Evolutionary conservation across 805 yeast genomes (phyloP).

Genomic region (Alloascoidea hylecoeti): DNA sequence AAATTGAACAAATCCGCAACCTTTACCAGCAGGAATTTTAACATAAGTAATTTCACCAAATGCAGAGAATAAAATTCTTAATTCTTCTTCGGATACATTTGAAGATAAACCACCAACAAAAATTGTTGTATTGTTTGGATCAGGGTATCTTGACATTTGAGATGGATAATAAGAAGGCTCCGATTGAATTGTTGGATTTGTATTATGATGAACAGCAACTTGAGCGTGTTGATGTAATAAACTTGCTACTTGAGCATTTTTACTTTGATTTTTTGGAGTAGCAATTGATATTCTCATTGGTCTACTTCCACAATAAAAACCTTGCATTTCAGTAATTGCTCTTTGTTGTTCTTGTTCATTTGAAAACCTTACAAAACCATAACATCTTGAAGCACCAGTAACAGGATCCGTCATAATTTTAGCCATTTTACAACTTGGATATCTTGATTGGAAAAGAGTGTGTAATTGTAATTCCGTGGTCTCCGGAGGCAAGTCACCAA

Average conservation of each 20-base stretch:
- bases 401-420: slow-evolving; percentile 65
- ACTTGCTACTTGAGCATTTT: background rate
- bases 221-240: background rate
- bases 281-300: slow-evolving; percentile 70
- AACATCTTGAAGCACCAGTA: slow-evolving; percentile 67
- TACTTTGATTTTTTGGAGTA: slow-evolving; percentile 28
- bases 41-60: slow-evolving; percentile 71
- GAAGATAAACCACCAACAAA: slow-evolving; percentile 53
- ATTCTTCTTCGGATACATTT: slow-evolving; percentile 43
- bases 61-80: slow-evolving; percentile 42
- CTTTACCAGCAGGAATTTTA: slow-evolving; percentile 67
- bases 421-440: slow-evolving; percentile 61
- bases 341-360: slow-evolving; percentile 53
- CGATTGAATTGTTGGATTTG: background rate
- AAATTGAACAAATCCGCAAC: slow-evolving; percentile 83
- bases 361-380: slow-evolving; percentile 76
- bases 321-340: slow-evolving; percentile 75
- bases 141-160: slow-evolving; percentile 43
- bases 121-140: slow-evolving; percentile 70
- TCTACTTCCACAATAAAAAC: slow-evolving; percentile 52
- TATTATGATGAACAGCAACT: background rate
- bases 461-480: slow-evolving; percentile 53
- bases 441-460: slow-evolving; percentile 53
- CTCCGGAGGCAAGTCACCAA: slow-evolving; percentile 71
- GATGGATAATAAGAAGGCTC: background rate